Base-by-base conservation (phyloP, 73 alveolate species). In the Tetrahymena borealis region DNA sequence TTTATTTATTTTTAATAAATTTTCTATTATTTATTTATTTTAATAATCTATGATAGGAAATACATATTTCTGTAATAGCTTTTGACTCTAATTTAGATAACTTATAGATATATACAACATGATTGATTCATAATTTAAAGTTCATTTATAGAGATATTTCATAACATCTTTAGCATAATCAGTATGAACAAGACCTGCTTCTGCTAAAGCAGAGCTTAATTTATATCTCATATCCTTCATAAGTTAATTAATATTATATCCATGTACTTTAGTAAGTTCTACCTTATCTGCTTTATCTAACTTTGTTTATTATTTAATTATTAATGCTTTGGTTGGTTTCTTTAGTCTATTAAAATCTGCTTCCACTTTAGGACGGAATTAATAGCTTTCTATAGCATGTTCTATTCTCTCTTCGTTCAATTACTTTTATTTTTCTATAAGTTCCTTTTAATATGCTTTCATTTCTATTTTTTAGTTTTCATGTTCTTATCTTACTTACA, bases 181-280 rank as follows among this genome's bases (percentile, higher is more conserved):
- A 40, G 97, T 94, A 79, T 94, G 94, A 43, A 93, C 43, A 39
- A 97, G 94, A 7, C 99, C 99, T 10, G 99, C 99, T 91, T 96
- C 98, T 78, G 95, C 94, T 40, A 97, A 93, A 13, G 98, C 99
- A 11, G 98, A 91, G 91, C 98, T 94, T 20, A 97, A 97, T 93
- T 95, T 97, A 95, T 94, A 97, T 95, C 99, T 97, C 94, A 97
- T 96, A 91, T 97, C 99, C 93, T 97, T 97, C 99, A 97, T 97
- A 39, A 97, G 94, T 33, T 95, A 96, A 43, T 97, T 98, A 39
- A 97, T 97, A 40, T 97, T 97, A 91, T 91, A 97, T 20, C 99
- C 99, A 79, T 96, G 98, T 91, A 97, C 97, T 90, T 96, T 92
- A 94, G 97, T 97, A 39, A 97, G 90, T 39, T 94, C 93, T 39